These are phyloP conservation scores for Globisporangium ultimum DNA, from an alignment of 352 stramenopile species.

Conservation along the genomic window DNA sequence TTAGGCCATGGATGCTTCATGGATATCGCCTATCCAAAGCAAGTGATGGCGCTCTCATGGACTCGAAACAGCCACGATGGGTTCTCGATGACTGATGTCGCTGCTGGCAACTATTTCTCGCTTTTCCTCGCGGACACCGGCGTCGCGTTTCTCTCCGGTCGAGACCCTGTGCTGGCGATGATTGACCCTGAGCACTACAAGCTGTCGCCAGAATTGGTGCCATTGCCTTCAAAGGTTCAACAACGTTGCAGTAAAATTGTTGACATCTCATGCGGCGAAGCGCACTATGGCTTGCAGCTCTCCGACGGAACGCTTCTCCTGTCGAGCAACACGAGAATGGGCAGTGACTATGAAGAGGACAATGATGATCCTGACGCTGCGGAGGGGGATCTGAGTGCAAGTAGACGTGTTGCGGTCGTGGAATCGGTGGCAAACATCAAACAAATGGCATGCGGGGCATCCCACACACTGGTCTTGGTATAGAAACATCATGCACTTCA, in stretches of 20 bases:
- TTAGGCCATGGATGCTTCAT: slow-evolving; percentile 63
- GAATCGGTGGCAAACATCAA: not conserved
- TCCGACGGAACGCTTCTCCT: slow-evolving; percentile 26
- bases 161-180: slow-evolving; percentile 25
- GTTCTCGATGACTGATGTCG: slow-evolving; percentile 24
- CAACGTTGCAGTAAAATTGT: not conserved
- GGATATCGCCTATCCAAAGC: slow-evolving; percentile 51
- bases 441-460: slow-evolving; percentile 35
- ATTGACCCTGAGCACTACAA: too few relatives aligned
- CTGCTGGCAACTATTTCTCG: slow-evolving; percentile 36
- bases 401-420: not conserved
- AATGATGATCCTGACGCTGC: slow-evolving; percentile 15
- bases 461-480: slow-evolving; percentile 28
- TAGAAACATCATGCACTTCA: slow-evolving; percentile 2
- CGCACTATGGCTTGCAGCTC: slow-evolving; percentile 33
- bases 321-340: slow-evolving; percentile 14
- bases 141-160: slow-evolving; percentile 28
- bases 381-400: slow-evolving; percentile 4
- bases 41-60: slow-evolving; percentile 50
- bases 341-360: slow-evolving; percentile 12
- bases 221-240: too few relatives aligned
- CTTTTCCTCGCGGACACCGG: slow-evolving; percentile 33
- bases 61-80: slow-evolving; percentile 3
- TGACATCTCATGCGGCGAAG: slow-evolving; percentile 41
- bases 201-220: too few relatives aligned